Conservation (phyloP, 2,329 filamentous ascomycete species). For the Decorospora gaudefroyi region DNA sequence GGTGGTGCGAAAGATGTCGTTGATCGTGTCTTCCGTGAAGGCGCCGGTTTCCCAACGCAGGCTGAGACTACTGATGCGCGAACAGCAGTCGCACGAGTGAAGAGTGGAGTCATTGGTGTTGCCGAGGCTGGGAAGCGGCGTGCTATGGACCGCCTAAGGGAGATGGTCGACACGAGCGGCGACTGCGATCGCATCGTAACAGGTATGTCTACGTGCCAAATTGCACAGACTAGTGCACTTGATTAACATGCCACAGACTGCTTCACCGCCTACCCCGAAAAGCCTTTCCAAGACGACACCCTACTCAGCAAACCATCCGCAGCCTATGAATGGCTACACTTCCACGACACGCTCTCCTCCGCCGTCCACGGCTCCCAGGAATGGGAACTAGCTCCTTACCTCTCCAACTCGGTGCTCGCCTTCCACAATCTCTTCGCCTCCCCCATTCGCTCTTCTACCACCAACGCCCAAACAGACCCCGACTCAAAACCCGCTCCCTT, state of each 20-base stretch:
- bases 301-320: conserved; percentile 84
- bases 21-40: conserved; percentile 76
- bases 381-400: conserved; percentile 88
- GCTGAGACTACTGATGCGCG: conserved; percentile 53
- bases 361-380: conserved; percentile 83
- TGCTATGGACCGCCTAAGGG: conserved; percentile 70
- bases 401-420: conserved; percentile 82
- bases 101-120: conserved; percentile 61
- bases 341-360: conserved; percentile 82
- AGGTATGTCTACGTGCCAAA: conserved; percentile 38
- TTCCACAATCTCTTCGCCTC: conserved; percentile 92
- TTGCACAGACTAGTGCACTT: too few relatives aligned
- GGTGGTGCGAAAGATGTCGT: conserved; percentile 76
- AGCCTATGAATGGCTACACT: conserved; percentile 93
- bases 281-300: conserved; percentile 90
- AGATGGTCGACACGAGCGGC: conserved; percentile 79
- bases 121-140: conserved; percentile 73
- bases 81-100: conserved; percentile 60
- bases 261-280: conserved; percentile 82
- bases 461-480: conserved; percentile 51
- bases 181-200: conserved; percentile 78
- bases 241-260: conserved; percentile 60
- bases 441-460: conserved; percentile 50
- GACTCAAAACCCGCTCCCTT: conserved; percentile 66
- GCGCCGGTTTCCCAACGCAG: conserved; percentile 73